These are phyloP conservation scores for Aureobasidium sp. DNA, from an alignment of 2,329 filamentous ascomycete species.

Conservation along the genomic window DNA sequence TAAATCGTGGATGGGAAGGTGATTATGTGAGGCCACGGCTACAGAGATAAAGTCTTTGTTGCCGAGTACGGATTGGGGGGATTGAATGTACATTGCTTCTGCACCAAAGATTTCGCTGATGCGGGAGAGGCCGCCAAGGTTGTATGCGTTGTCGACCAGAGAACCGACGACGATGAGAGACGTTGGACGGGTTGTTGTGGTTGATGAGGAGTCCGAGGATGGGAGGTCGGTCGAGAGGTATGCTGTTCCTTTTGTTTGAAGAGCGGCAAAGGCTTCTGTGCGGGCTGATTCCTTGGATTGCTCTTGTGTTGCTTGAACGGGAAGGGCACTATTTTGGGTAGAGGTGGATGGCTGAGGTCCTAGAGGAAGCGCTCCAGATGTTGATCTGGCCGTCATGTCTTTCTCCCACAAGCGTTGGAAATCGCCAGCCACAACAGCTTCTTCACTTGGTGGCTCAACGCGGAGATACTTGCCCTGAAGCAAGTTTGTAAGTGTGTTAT, in stretches of 20 bases:
- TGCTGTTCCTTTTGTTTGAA: constrained; percentile 44
- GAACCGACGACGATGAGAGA: constrained; percentile 42
- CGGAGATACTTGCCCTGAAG: constrained; percentile 38
- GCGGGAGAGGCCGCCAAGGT: constrained; percentile 42
- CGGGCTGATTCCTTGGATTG: constrained; percentile 10
- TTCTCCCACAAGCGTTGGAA: constrained; percentile 29
- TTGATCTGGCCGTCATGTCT: constrained; percentile 14
- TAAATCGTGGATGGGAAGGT: constrained; percentile 36
- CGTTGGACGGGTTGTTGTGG: constrained; percentile 19
- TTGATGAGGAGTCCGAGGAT: constrained; percentile 12
- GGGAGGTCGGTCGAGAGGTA: constrained; percentile 29
- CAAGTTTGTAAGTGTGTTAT: constrained; percentile 36
- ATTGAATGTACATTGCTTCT: constrained; percentile 35
- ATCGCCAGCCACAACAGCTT: constrained; percentile 30
- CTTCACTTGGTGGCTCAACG: constrained; percentile 34
- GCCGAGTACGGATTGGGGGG: constrained; percentile 30
- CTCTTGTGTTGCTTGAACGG: constrained; percentile 12
- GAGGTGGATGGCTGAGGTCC: constrained; percentile 17
- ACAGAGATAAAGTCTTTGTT: constrained; percentile 43
- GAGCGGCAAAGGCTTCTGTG: constrained; percentile 22
- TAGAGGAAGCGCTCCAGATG: constrained; percentile 19
- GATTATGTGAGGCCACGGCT: constrained; percentile 40
- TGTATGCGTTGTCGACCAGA: constrained; percentile 42
- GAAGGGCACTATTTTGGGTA: background rate
- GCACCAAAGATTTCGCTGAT: constrained; percentile 45